Percentiles rank a stretch among this genome's conserved stretches.
Conservation (phyloP, 805 yeast genomes). For the Candida methanosorbosa region DNA sequence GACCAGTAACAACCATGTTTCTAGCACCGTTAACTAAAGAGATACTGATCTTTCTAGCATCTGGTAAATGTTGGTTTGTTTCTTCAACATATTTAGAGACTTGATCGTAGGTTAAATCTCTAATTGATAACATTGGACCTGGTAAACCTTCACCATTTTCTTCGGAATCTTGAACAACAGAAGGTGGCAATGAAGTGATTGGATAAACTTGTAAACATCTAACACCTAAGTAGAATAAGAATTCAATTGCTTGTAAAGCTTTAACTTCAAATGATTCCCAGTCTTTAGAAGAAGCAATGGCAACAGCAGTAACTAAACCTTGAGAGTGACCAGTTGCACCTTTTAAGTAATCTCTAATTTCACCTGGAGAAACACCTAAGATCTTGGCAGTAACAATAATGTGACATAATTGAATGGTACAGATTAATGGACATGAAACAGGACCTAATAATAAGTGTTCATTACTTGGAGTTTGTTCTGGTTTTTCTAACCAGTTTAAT, state of each 20-base stretch:
- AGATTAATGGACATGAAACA: conserved; percentile 93
- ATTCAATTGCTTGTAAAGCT: conserved; percentile 70
- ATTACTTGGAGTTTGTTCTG: conserved; percentile 80
- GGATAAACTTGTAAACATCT: conserved; percentile 89
- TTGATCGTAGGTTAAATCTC: conserved; percentile 76
- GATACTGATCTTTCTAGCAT: conserved; percentile 81
- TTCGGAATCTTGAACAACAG: conserved; percentile 83
- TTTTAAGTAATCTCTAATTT: conserved; percentile 55
- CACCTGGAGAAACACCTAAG: conserved; percentile 85
- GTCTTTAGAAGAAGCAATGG: conserved; percentile 70
- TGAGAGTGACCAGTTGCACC: conserved; percentile 89
- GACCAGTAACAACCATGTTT: conserved; percentile 93
- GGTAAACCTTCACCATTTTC: conserved; percentile 95
- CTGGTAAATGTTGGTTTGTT: conserved; percentile 91
- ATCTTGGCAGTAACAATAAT: conserved; percentile 81
- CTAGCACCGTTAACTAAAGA: conserved; percentile 94
- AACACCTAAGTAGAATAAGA: conserved; percentile 88
- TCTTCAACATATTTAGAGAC: conserved; percentile 71
- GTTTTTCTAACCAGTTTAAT: conserved; percentile 76
- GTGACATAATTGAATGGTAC: conserved; percentile 91
- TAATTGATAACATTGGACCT: conserved; percentile 92
- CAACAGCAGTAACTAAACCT: conserved; percentile 89
- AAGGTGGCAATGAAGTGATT: conserved; percentile 88
- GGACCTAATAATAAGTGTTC: conserved; percentile 88
- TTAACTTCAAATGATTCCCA: conserved; percentile 78